Base-by-base conservation (phyloP, 116 monocot genomes). In the Phalaenopsis hybrid region DNA sequence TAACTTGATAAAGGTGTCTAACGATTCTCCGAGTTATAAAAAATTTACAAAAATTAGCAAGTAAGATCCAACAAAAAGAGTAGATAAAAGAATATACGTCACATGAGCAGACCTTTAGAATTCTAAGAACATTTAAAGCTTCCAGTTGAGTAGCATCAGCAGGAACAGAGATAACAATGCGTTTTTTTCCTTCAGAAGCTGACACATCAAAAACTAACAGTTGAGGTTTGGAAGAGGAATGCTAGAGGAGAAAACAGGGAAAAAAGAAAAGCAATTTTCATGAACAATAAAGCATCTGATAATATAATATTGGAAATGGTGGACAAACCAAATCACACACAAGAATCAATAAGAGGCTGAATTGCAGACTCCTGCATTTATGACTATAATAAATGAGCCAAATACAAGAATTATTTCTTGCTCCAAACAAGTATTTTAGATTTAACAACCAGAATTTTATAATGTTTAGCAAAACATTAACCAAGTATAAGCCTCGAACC, bases 121-220 rank as follows among this genome's bases (percentile, higher is more conserved):
- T 92, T 85, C 91, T 88, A 46, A 96, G 84, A 51, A 88, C 51
- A 81, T 82, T 77, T 31, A 96, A 31, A 81, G 96, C 94, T 84
- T 92, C 88, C 69, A 88, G 83, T 79, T 96, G 96, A 43, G 81
- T 78, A 28, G 90, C 57, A 88, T 96, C 96, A 86, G 86, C 80
- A 79, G 87, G 80, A 77, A 90, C 86, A 25, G 88, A 50, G 81
- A 89, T 76, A 76, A 82, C 55, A 28, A 88, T 80, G 55, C 57
- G 82, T 78, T 83, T 91, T 74, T 80, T 86, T 82, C 70, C 81
- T 48, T 81, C 87, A 76, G 37, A 67, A 76, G 45, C 86, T 74
- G 68, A 68, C 21, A 78, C 44, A 25, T 61, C 44, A 79, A 61
- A 55, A 55, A 31, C 57, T 33, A 12, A 52, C 20, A 10, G 21